Evolutionary conservation across 2,329 filamentous ascomycete genomes (phyloP).

Genomic region (Byssochlamys sp.): DNA sequence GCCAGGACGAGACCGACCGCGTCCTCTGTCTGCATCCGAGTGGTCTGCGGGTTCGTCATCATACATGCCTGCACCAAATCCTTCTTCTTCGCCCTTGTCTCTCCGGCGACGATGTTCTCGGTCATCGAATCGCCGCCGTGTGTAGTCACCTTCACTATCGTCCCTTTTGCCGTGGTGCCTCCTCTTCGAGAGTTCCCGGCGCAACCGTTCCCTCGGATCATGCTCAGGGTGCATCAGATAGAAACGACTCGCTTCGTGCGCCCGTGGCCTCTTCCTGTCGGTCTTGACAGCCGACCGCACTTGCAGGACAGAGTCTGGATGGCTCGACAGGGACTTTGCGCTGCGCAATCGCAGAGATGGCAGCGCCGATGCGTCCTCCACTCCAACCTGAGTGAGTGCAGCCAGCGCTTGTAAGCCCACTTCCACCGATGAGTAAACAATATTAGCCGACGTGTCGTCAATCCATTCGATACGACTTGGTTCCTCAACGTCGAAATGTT

Average conservation of each 20-base stretch:
- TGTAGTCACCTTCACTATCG: conserved; percentile 34
- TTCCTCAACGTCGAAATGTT: conserved; percentile 52
- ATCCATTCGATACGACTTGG: conserved; percentile 78
- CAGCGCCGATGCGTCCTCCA: conserved; percentile 37
- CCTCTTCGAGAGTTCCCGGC: conserved; percentile 43
- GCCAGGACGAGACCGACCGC: conserved; percentile 19
- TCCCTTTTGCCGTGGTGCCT: conserved; percentile 28
- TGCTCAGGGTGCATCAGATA: conserved; percentile 86
- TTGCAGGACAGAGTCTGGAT: conserved; percentile 59
- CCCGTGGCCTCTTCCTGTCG: conserved; percentile 72
- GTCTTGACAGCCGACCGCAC: conserved; percentile 63
- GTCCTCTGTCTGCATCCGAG: conserved; percentile 20
- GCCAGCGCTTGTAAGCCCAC: conserved; percentile 46
- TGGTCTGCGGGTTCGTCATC: conserved; percentile 52
- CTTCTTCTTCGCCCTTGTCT: conserved; percentile 42
- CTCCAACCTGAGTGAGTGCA: conserved; percentile 36
- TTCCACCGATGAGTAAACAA: conserved; percentile 57
- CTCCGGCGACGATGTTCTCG: conserved; percentile 40
- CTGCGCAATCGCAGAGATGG: conserved; percentile 55
- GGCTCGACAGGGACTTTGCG: conserved; percentile 58
- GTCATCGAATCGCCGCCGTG: conserved; percentile 51
- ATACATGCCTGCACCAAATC: conserved; percentile 71
- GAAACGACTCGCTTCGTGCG: conserved; percentile 73
- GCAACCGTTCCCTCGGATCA: conserved; percentile 65
- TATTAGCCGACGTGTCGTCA: conserved; percentile 80